Base-by-base conservation (phyloP, 2,329 filamentous ascomycete genomes). In the Dichotomopilus funicola region DNA sequence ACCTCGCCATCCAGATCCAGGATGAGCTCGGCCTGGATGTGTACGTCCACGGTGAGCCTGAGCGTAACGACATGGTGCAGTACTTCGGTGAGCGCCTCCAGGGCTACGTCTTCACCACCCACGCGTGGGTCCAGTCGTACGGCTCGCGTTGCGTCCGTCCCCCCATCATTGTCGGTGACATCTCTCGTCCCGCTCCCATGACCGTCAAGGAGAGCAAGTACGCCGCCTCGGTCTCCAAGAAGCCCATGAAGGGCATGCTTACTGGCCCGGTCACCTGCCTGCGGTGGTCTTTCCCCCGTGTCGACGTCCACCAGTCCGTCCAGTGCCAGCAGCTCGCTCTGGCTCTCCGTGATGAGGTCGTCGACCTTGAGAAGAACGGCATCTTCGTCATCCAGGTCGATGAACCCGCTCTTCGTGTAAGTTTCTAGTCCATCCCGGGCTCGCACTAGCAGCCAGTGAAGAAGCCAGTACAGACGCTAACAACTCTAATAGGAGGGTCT, bases 181-280 rank as follows among this genome's bases (percentile, higher is more conserved):
- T 99, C 76, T 97, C 92, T 62, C 92, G 94, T 66, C 94, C 94
- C 64, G 87, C 86, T 65, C 88, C 94, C 66, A 99, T 99, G 94
- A 96, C 94, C 59, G 94, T 99, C 78, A 99, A 99, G 88, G 94
- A 99, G 84, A 95, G 89, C 76, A 96, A 97, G 82, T 99, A 96
- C 78, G 94, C 94, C 65, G 92, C 91, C 61, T 91, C 88, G 55
- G 84, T 96, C 75, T 92, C 91, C 73, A 92, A 88, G 81, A 97
- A 96, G 85, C 91, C 94, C 77, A 97, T 99, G 94, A 99, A 99
- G 89, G 94, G 94, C 75, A 99, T 99, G 94, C 86, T 99, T 73
- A 99, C 94, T 75, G 94, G 94, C 59, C 94, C 94, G 67, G 95
- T 99, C 79, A 99, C 94, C 70, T 99, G 94, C 79, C 81, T 99